Conservation (phyloP, 2,329 filamentous ascomycete genomes). For the Knoxdaviesia capensis region DNA sequence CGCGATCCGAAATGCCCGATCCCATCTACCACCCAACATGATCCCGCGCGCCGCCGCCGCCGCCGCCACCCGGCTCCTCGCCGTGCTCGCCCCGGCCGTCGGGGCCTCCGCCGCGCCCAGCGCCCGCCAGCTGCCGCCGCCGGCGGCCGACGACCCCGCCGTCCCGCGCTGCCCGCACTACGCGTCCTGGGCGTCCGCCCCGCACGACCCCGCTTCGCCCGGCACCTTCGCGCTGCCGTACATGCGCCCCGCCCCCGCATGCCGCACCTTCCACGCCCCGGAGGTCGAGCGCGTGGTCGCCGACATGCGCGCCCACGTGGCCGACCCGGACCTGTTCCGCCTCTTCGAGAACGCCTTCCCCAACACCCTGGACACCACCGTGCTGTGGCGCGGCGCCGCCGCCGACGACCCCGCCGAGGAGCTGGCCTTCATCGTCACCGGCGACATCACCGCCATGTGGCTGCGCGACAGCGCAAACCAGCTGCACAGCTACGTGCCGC, state of each 20-base stretch:
- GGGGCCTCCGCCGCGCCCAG: too few species aligned
- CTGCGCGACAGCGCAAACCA: conserved; percentile 73
- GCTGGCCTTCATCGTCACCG: conserved; percentile 66
- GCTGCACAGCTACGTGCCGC: conserved; percentile 50
- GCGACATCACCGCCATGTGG: conserved; percentile 88
- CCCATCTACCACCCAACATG: too few species aligned
- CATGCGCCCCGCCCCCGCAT: conserved; percentile 55
- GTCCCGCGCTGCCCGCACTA: too few species aligned
- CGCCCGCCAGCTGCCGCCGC: too few species aligned
- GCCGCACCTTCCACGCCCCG: conserved; percentile 62
- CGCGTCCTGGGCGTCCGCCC: too few species aligned
- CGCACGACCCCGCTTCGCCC: conserved; percentile 49
- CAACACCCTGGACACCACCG: conserved; percentile 55
- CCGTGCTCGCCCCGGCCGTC: too few species aligned
- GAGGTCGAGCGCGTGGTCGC: conserved; percentile 56
- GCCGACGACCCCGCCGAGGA: conserved; percentile 39
- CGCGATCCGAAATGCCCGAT: too few species aligned
- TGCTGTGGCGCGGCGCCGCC: conserved; percentile 44
- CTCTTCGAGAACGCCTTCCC: conserved; percentile 56
- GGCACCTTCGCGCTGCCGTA: conserved; percentile 59
- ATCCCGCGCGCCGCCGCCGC: too few species aligned
- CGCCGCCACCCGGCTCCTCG: too few species aligned
- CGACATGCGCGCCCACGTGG: conserved; percentile 46
- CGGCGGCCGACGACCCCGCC: too few species aligned
- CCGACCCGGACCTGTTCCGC: conserved; percentile 55